Evolutionary conservation across 768 basidiomycete species (phyloP).

Genomic region (Amanita subjunquillea): DNA sequence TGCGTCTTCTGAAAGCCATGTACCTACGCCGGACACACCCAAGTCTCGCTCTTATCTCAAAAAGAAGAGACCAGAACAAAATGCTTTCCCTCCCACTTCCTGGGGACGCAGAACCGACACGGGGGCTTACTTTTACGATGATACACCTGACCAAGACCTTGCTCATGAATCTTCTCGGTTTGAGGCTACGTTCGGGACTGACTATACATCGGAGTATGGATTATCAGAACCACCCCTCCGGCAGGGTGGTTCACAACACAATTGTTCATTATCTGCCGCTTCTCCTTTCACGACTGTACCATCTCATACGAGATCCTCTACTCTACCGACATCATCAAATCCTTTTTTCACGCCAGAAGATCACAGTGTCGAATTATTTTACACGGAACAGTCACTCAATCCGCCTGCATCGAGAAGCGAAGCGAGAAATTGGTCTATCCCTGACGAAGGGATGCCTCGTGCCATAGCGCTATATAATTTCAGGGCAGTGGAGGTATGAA

Average conservation of each 20-base stretch:
- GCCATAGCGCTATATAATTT: slow-evolving; percentile 73
- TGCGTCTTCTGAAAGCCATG: slow-evolving; percentile 35
- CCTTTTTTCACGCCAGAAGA: background rate
- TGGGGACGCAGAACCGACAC: slow-evolving; percentile 44
- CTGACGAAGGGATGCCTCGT: slow-evolving; percentile 53
- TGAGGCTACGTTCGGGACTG: slow-evolving; percentile 35
- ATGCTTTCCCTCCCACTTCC: slow-evolving; percentile 50
- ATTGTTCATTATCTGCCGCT: background rate
- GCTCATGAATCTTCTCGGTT: slow-evolving; percentile 14
- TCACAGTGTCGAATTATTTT: background rate
- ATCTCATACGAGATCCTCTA: slow-evolving; percentile 1
- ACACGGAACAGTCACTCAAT: background rate
- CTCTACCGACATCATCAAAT: background rate
- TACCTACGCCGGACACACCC: slow-evolving; percentile 12
- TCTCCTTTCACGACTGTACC: background rate
- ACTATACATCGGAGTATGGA: slow-evolving; percentile 24
- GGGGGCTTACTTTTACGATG: slow-evolving; percentile 47
- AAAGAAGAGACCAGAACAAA: slow-evolving; percentile 31
- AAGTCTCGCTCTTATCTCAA: slow-evolving; percentile 29
- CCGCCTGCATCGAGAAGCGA: background rate
- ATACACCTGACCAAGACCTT: slow-evolving; percentile 4
- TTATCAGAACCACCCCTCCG: slow-evolving; percentile 12
- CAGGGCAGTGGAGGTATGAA: slow-evolving; percentile 55
- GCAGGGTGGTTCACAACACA: slow-evolving; percentile 17
- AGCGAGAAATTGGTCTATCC: background rate